Conservation (phyloP, 768 basidiomycete species). For the Kwoniella bestiolae region DNA sequence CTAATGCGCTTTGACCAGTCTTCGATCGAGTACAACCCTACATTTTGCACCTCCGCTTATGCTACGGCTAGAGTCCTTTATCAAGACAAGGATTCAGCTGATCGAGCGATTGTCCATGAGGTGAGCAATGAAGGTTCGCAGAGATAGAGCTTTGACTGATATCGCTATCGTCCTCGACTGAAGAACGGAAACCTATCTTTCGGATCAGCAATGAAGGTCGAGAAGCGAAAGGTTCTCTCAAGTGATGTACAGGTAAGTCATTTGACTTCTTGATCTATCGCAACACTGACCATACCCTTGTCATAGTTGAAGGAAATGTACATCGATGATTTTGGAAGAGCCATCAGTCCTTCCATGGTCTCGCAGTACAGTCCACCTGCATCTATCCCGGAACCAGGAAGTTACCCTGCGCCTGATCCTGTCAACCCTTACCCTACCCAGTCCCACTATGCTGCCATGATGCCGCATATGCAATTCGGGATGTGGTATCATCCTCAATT, state of each 20-base stretch:
- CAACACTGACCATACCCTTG: slow-evolving; percentile 11
- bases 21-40: slow-evolving; percentile 36
- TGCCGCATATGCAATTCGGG: background rate
- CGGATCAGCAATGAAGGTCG: slow-evolving; percentile 37
- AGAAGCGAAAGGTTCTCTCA: slow-evolving; percentile 35
- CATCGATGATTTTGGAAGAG: slow-evolving; percentile 34
- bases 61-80: slow-evolving; percentile 38
- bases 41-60: slow-evolving; percentile 8
- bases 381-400: background rate
- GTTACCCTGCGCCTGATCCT: background rate
- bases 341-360: slow-evolving; percentile 40
- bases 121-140: slow-evolving; percentile 21
- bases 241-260: slow-evolving; percentile 36
- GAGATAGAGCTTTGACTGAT: background rate
- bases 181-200: slow-evolving; percentile 32
- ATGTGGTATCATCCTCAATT: slow-evolving; percentile 2
- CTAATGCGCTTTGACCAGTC: slow-evolving; percentile 12
- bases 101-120: slow-evolving; percentile 33
- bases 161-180: slow-evolving; percentile 1
- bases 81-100: slow-evolving; percentile 16
- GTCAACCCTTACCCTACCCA: background rate
- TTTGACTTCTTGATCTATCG: background rate
- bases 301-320: slow-evolving; percentile 37
- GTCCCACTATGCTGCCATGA: background rate
- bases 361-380: slow-evolving; percentile 33